A percentile compares a stretch with the other conserved stretches of the same genome.
phyloP scores from a whole-genome alignment of 768 basidiomycete genomes.

The Rhodotorula paludigena region DNA sequence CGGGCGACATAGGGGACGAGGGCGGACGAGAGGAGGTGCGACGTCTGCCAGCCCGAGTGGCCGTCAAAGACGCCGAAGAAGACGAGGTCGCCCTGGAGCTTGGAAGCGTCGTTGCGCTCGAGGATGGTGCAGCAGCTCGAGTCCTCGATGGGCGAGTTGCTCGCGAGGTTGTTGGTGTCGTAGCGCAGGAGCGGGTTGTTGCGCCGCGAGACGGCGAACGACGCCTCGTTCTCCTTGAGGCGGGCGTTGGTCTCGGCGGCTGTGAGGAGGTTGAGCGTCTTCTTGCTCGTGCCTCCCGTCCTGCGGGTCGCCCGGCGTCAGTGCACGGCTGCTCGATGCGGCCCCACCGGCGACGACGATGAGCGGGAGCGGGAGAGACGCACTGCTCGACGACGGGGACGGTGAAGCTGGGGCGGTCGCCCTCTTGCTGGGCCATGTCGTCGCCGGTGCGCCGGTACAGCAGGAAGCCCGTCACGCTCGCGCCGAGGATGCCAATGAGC shows the following conservation, averaged over 20 bases:
- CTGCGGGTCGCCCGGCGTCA: not conserved
- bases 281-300: conserved; percentile 26
- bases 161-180: conserved; percentile 69
- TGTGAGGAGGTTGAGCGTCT: conserved; percentile 35
- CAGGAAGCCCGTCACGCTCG: conserved; percentile 18
- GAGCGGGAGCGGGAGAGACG: not conserved
- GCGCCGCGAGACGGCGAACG: conserved; percentile 34
- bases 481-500: conserved; percentile 22
- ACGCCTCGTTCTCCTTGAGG: conserved; percentile 39
- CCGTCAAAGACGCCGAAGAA: conserved; percentile 56
- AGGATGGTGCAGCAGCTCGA: conserved; percentile 49
- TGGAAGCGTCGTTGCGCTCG: conserved; percentile 30
- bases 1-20: conserved; percentile 78
- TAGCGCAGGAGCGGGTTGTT: conserved; percentile 48
- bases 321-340: too few species aligned
- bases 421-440: not conserved
- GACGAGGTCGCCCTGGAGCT: conserved; percentile 33
- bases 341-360: not conserved
- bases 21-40: conserved; percentile 70
- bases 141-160: conserved; percentile 91
- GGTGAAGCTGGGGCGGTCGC: conserved; percentile 20
- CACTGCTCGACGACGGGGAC: conserved; percentile 35
- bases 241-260: conserved; percentile 27
- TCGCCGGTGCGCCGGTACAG: conserved; percentile 14
- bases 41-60: conserved; percentile 78